Evolutionary conservation across 495 filamentous ascomycete species (phyloP).

Genomic region (Clohesyomyces aquaticus): DNA sequence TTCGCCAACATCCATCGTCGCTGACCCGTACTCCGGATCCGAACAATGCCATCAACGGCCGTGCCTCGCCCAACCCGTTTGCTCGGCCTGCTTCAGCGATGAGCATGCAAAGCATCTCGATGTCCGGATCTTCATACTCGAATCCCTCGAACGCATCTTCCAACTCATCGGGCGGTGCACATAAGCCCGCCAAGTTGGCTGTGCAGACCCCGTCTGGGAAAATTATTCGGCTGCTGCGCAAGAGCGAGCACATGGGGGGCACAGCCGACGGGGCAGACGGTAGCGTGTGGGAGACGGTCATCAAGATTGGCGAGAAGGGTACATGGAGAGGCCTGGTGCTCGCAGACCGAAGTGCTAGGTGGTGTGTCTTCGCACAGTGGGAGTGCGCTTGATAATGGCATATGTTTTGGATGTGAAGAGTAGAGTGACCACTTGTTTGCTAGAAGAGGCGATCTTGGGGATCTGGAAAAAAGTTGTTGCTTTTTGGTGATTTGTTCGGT

Average conservation of each 20-base stretch:
- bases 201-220: slow-evolving; percentile 96
- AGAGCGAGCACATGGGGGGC: slow-evolving; percentile 65
- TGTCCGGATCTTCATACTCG: slow-evolving; percentile 60
- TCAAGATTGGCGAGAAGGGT: slow-evolving; percentile 90
- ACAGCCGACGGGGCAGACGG: slow-evolving; percentile 66
- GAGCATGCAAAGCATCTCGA: slow-evolving; percentile 75
- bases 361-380: slow-evolving; percentile 99
- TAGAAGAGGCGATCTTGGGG: not conserved
- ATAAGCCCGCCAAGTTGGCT: slow-evolving; percentile 92
- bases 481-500: not conserved
- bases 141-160: slow-evolving; percentile 27
- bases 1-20: slow-evolving; percentile 87
- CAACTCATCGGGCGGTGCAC: slow-evolving; percentile 15
- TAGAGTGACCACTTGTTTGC: too few relatives aligned
- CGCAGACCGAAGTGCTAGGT: slow-evolving; percentile 90
- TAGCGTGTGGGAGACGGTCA: slow-evolving; percentile 92
- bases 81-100: slow-evolving; percentile 76
- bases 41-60: slow-evolving; percentile 43
- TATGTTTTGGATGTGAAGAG: not conserved
- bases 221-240: slow-evolving; percentile 86
- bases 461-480: not conserved
- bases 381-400: slow-evolving; percentile 58
- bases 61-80: slow-evolving; percentile 69
- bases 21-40: slow-evolving; percentile 56
- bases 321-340: slow-evolving; percentile 92